A percentile compares a stretch with the other conserved stretches of the same genome.
Evolutionary conservation across 176 grass and related monocot species (phyloP).

Genomic region (barley (Hordeum vulgare)): MorexV3_pseudomolecules_assembly NC_058519.1:109404781-109405280

Average conservation of each 20-base stretch:
- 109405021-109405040: background rate
- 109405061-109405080: background rate
- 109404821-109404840: background rate
- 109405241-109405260: background rate
- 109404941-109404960: background rate
- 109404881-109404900: background rate
- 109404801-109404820: background rate
- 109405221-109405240: background rate
- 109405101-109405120: background rate
- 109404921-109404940: background rate
- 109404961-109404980: background rate
- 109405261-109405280: background rate
- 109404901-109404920: background rate
- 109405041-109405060: background rate
- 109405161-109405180: conserved; percentile 14
- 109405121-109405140: background rate
- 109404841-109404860: background rate
- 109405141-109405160: background rate
- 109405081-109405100: background rate
- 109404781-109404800: background rate
- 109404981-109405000: background rate
- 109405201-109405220: background rate
- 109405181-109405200: background rate
- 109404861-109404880: background rate
- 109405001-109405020: background rate